phyloP scores from a whole-genome alignment of 2,329 filamentous ascomycete genomes.

The Colletotrichum aenigma region DNA sequence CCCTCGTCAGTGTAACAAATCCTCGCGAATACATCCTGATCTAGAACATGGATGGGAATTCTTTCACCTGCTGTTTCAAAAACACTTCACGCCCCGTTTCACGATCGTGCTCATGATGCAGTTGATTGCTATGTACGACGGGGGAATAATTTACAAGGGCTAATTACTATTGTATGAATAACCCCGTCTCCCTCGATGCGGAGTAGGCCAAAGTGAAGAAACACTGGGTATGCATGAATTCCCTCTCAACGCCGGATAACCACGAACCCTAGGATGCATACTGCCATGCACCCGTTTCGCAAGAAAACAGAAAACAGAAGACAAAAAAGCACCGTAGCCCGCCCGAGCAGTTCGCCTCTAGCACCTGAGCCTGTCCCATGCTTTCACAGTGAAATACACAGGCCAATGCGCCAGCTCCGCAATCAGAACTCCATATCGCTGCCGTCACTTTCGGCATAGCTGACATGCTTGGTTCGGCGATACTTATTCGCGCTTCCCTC shows the following conservation, averaged over 20 bases:
- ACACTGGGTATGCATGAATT: constrained; percentile 10
- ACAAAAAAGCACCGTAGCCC: background rate
- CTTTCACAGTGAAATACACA: background rate
- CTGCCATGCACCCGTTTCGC: background rate
- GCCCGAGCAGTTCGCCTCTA: background rate
- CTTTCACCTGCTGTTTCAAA: background rate
- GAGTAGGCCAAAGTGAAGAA: background rate
- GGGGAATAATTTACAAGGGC: background rate
- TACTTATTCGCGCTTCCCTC: constrained; percentile 30
- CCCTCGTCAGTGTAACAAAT: constrained; percentile 55
- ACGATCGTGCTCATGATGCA: background rate
- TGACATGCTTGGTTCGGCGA: constrained; percentile 37
- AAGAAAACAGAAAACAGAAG: background rate
- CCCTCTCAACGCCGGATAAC: constrained; percentile 3
- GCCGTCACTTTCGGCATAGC: constrained; percentile 39
- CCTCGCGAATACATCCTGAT: constrained; percentile 46
- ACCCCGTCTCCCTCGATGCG: background rate
- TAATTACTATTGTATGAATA: background rate
- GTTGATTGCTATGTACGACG: background rate
- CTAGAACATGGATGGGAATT: constrained; percentile 16
- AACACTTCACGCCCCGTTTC: background rate
- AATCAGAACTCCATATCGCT: constrained; percentile 27
- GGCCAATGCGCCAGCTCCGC: background rate
- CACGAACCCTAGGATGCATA: background rate
- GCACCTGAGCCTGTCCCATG: background rate